Conservation (phyloP, 2,329 filamentous ascomycete species). For the Stagonosporopsis tanaceti region DNA sequence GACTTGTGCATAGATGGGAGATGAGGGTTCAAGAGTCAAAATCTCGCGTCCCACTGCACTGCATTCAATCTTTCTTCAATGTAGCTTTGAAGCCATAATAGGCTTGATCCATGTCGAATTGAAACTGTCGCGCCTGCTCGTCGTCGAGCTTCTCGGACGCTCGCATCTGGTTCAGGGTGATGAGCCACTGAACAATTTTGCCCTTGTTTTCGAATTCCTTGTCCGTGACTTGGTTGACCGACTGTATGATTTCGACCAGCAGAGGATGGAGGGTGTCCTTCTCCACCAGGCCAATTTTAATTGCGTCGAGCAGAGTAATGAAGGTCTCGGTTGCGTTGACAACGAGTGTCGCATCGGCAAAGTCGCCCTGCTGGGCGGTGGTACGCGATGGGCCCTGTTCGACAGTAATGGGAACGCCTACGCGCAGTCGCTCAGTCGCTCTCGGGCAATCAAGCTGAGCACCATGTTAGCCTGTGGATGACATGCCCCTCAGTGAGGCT, state of each 20-base stretch:
- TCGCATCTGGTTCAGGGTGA: conserved; percentile 96
- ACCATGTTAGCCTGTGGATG: conserved; percentile 23
- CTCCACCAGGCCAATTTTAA: conserved; percentile 88
- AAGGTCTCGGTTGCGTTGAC: conserved; percentile 96
- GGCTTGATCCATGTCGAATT: conserved; percentile 91
- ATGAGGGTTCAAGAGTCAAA: background rate
- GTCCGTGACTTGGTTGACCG: conserved; percentile 95
- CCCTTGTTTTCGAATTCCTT: conserved; percentile 92
- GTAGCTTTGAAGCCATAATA: conserved; percentile 93
- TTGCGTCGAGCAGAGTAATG: conserved; percentile 95
- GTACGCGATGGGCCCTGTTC: conserved; percentile 63
- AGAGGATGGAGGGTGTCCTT: conserved; percentile 97
- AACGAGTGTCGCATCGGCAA: conserved; percentile 71
- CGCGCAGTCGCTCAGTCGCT: conserved; percentile 89
- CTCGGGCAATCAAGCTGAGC: conserved; percentile 88
- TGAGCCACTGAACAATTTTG: conserved; percentile 99
- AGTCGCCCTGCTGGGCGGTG: conserved; percentile 48
- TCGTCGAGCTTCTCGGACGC: conserved; percentile 89
- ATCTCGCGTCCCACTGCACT: background rate
- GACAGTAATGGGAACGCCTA: conserved; percentile 88
- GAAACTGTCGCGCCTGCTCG: conserved; percentile 85
- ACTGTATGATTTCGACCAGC: conserved; percentile 93
- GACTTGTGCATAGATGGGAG: conserved; percentile 3
- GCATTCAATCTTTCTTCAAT: conserved; percentile 56
- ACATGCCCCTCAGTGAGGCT: background rate